Evolutionary conservation across 129 eudicot genomes (phyloP), one percentile per base, ranked within the genome.

Genomic region (Sambucus nigra): DNA sequence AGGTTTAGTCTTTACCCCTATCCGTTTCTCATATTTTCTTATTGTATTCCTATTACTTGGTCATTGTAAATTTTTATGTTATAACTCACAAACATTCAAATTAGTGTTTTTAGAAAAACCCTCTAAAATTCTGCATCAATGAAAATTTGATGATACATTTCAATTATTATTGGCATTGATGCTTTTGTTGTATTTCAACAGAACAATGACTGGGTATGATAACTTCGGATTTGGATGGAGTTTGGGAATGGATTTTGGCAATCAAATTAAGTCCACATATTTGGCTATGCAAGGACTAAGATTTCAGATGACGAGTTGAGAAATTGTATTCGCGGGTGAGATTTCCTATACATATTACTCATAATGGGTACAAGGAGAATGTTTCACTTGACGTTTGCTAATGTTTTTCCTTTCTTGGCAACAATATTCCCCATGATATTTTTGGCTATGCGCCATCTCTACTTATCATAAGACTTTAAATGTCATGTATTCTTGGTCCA

Each of bases 201-300:
- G 13, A 35, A 12, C 12, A 8, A 35, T 35, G 13, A 35, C 25
- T 7, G 50, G 24, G 47, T 47, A 47, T 18, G 31, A 47, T 63
- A 33, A 55, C 35, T 42, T 64, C 26, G 26, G 47, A 51, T 49
- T 35, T 47, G 32, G 51, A n/a, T 60, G 49, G 67, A 57, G 1
- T 55, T 66, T 56, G 56, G 39, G 33, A 69, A 80, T 83, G 75
- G 83, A 26, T 80, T 80, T 61, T 61, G 76, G 68, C 87, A 73
- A 11, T 65, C 88, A 6, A 68, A 79, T 25, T 94, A 92, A 67
- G 99, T 92, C 56, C 89, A 78, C 74, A 86, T 92, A 9, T 86
- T 86, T 58, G 99, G 99, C 15, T 92, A 92, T 68, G 99, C 99
- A 32, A 75, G 99, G 66, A 80, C 92, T 65, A 76, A 80, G 57